These are phyloP conservation scores for Euphorbia celastroides DNA, from an alignment of 441 rosid genomes.

Conservation along the genomic window DNA sequence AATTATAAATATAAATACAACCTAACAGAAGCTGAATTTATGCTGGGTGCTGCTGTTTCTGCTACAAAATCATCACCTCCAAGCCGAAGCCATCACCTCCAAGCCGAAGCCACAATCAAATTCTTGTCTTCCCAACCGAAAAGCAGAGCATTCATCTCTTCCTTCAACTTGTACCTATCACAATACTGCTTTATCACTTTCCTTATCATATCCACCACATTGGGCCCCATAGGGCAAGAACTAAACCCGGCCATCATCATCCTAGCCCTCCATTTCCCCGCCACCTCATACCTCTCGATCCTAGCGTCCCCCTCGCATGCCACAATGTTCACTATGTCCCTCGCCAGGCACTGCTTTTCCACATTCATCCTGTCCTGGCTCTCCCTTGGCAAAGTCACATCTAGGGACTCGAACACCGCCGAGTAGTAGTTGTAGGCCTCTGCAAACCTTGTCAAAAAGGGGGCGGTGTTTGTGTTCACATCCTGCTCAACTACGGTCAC, in stretches of 20 bases:
- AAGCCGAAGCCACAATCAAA: conserved; percentile 90
- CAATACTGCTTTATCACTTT: conserved; percentile 62
- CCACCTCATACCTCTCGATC: conserved; percentile 85
- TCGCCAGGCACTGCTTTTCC: conserved; percentile 90
- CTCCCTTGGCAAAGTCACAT: conserved; percentile 84
- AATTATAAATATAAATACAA: conserved; percentile 23
- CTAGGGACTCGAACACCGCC: conserved; percentile 90
- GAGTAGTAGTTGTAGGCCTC: conserved; percentile 91
- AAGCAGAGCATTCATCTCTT: conserved; percentile 66
- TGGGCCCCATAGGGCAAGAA: conserved; percentile 50
- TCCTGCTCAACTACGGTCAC: conserved; percentile 95
- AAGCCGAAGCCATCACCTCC: conserved; percentile 61
- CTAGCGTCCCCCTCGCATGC: conserved; percentile 99
- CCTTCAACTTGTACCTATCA: conserved; percentile 55
- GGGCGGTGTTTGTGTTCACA: conserved; percentile 88
- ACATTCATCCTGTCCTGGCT: conserved; percentile 97
- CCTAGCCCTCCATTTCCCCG: conserved; percentile 97
- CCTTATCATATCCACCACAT: conserved; percentile 42
- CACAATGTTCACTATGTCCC: conserved; percentile 86
- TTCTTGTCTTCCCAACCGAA: conserved; percentile 92
- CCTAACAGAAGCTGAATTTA: not conserved
- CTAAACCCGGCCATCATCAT: conserved; percentile 93
- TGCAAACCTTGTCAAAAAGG: conserved; percentile 69
- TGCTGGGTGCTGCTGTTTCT: conserved; percentile 3
- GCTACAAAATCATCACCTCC: no score